Evolutionary conservation across 2,329 filamentous ascomycete genomes (phyloP).

Genomic region (Pseudogymnoascus sp.): DNA sequence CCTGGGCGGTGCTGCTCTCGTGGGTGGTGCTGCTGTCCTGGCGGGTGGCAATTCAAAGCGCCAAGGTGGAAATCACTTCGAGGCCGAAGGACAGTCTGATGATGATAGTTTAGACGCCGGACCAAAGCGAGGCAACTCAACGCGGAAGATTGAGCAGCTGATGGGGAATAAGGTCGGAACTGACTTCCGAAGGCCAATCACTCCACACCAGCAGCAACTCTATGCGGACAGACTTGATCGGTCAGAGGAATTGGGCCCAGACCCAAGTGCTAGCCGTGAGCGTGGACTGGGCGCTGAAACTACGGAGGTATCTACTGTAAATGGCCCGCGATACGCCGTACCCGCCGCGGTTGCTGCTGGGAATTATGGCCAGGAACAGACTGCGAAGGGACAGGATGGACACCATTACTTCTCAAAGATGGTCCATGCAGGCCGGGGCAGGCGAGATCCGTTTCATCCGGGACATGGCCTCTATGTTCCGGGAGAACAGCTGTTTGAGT

Average conservation of each 20-base stretch:
- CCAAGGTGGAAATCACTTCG: not conserved
- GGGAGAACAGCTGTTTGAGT: slow-evolving; percentile 59
- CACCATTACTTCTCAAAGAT: slow-evolving; percentile 26
- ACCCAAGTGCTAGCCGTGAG: not conserved
- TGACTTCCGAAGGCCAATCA: not conserved
- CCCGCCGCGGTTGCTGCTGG: slow-evolving; percentile 17
- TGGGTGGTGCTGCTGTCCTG: not conserved
- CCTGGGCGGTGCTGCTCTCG: too few relatives aligned
- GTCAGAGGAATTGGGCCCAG: not conserved
- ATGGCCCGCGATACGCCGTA: slow-evolving; percentile 20
- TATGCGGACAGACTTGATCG: not conserved
- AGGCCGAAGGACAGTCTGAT: not conserved
- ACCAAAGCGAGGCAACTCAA: slow-evolving; percentile 23
- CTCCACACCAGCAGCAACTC: slow-evolving; percentile 1
- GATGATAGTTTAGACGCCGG: slow-evolving; percentile 15
- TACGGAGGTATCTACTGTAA: slow-evolving; percentile 19
- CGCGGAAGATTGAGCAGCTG: slow-evolving; percentile 26
- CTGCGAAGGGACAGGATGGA: slow-evolving; percentile 16
- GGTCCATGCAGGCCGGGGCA: slow-evolving; percentile 21
- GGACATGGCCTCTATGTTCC: slow-evolving; percentile 50
- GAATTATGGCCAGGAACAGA: slow-evolving; percentile 15
- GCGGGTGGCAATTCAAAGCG: not conserved
- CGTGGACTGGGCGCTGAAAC: not conserved
- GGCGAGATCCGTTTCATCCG: slow-evolving; percentile 29
- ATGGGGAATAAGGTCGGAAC: slow-evolving; percentile 15